Evolutionary conservation across 2,329 filamentous ascomycete genomes (phyloP), one percentile per base, ranked within the genome.

Genomic region (Fusarium sacchari): DNA sequence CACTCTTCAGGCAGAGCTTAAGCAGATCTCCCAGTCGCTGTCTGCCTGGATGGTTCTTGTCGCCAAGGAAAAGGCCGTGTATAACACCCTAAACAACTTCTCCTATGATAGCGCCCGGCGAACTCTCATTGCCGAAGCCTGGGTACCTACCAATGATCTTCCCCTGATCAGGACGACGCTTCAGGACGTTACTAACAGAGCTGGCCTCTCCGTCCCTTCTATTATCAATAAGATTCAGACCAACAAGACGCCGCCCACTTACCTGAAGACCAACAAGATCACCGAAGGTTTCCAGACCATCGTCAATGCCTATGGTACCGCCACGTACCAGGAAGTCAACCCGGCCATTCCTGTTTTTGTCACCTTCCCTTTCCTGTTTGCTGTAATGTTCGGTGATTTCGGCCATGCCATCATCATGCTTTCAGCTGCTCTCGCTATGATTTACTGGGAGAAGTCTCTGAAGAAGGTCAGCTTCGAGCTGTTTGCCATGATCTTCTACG

Each of bases 351-450:
- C 96, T 42, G 96, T 97, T 58, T 95, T 98, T 76, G 92, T 99
- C 73, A 99, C 96, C 11, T 99, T 99, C 84, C 96, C 97, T n/a
- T 99, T 99, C 87, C 88, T 99, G 71, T 99, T 99, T 81, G 96
- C 96, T 56, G 96, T 99, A 89, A 99, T 99, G 96, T 99, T 99
- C 81, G 97, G 96, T 87, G 96, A 99, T 83, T 92, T 97, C 67
- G 97, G 96, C 58, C 96, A 99, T 80, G 96, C 96, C 75, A 83
- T 92, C 74, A 93, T 99, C 82, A 97, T 99, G 93, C 88, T 96
- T 47, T 81, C 90, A 63, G 93, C 94, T 64, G 94, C 96, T 20
- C 80, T 91, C 63, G 94, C 95, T 64, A 97, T 99, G 95, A 98
- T 99, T 77, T 94, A 97, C 85, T 98, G 92, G 88, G 96, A 99